phyloP scores from a whole-genome alignment of 192 early-diverging fungal genomes.

The Mortierella alpina region DNA sequence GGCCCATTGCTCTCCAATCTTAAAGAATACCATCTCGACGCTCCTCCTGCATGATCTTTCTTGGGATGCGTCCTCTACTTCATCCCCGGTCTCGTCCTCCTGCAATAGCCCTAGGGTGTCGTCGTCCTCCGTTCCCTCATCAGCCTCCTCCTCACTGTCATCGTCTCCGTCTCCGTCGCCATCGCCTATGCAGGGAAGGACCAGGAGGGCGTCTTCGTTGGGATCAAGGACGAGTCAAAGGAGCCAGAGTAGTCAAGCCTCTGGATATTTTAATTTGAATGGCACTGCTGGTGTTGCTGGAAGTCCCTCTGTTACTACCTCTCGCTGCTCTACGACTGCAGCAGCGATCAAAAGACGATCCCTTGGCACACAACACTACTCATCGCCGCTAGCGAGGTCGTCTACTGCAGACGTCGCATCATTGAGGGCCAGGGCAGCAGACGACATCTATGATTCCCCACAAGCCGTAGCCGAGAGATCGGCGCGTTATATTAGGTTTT shows the following conservation, averaged over 20 bases:
- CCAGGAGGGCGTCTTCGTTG: slow-evolving; percentile 26
- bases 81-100: slow-evolving; percentile 31
- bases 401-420: not conserved
- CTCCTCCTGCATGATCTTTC: slow-evolving; percentile 28
- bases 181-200: slow-evolving; percentile 14
- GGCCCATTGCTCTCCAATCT: slow-evolving; percentile 48
- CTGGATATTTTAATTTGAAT: not conserved
- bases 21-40: slow-evolving; percentile 22
- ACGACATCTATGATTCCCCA: slow-evolving; percentile 9
- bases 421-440: not conserved
- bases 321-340: not conserved
- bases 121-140: slow-evolving; percentile 10
- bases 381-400: slow-evolving; percentile 16
- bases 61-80: slow-evolving; percentile 20
- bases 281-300: too few species aligned
- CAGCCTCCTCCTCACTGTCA: slow-evolving; percentile 15
- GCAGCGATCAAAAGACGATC: not conserved
- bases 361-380: not conserved
- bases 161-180: slow-evolving; percentile 29
- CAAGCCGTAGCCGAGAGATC: slow-evolving; percentile 25
- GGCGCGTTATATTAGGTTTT: slow-evolving; percentile 34
- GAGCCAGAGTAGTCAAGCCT: slow-evolving; percentile 10
- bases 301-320: not conserved
- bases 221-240: slow-evolving; percentile 34
- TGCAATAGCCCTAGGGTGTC: slow-evolving; percentile 28